A percentile compares a stretch with the other conserved stretches of the same genome.
Conservation (phyloP, 768 basidiomycete species). For the Auriscalpium microsporum region DNA sequence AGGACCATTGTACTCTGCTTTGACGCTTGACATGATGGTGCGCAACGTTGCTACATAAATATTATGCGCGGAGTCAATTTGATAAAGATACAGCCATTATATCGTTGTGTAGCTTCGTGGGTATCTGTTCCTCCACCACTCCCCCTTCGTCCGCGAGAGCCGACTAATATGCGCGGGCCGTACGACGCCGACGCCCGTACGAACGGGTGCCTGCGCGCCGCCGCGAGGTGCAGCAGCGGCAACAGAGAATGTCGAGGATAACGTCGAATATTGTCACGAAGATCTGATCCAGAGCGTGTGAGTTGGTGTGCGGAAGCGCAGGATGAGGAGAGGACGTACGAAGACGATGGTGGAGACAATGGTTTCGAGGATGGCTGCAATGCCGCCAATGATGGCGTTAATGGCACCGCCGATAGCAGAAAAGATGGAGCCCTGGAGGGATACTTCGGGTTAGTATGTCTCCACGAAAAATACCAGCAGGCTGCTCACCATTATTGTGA, state of each 20-base stretch:
- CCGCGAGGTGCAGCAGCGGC: constrained; percentile 26
- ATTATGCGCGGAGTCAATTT: too few species aligned
- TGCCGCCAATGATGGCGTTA: constrained; percentile 50
- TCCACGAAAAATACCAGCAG: too few species aligned
- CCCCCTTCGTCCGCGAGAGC: too few species aligned
- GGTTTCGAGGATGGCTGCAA: constrained; percentile 50
- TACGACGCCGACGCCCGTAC: not conserved
- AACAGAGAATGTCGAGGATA: constrained; percentile 41
- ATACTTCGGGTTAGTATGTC: too few species aligned
- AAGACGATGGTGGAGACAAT: constrained; percentile 51
- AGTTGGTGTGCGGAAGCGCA: not conserved
- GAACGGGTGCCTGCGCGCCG: constrained; percentile 11
- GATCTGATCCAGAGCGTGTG: constrained; percentile 29
- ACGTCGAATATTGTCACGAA: constrained; percentile 58
- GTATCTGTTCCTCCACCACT: too few species aligned
- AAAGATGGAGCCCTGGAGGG: constrained; percentile 46
- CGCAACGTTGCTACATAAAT: too few species aligned
- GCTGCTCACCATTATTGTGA: too few species aligned
- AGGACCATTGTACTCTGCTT: too few species aligned
- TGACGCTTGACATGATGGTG: too few species aligned
- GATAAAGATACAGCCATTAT: too few species aligned
- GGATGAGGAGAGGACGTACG: constrained; percentile 27
- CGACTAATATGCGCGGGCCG: too few species aligned
- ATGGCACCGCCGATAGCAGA: constrained; percentile 59
- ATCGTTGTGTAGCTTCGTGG: too few species aligned